Evolutionary conservation across 2,329 filamentous ascomycete genomes (phyloP), one percentile per base, ranked within the genome.

Genomic region (Aspergillus sojae): DNA sequence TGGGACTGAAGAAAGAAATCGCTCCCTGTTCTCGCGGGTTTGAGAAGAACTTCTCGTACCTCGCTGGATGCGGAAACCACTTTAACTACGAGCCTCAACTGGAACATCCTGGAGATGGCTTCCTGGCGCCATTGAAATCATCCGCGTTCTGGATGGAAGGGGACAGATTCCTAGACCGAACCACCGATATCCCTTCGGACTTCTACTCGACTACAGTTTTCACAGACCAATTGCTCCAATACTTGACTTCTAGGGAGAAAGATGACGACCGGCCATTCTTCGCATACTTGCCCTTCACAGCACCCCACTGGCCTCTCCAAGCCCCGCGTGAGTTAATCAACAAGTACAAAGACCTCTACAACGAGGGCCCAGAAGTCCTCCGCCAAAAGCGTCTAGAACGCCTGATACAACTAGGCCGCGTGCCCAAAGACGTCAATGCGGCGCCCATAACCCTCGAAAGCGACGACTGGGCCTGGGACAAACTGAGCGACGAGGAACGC

Each of bases 221-320:
- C 78, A 83, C 65, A 83, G 82, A 66, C 81, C 39, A 41, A n/a
- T 41, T 87, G 78, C 68, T 86, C 6, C 67, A 80, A n/a, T 86
- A 86, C 58, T 75, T 87, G 0, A 74, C 78, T 43, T 81, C 84
- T 54, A 81, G 84, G 75, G 81, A 79, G 19, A 69, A 77, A 68
- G 63, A 74, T 3, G 70, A 75, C 41, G 74, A 75, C 28, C 72
- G 71, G 16, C 83, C 86, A 0, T 88, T 89, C 77, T 89, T 88
- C 68, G 85, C 77, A 1, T 88, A 88, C 70, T 77, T 86, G 2
- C 85, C 86, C 1, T 89, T 88, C 71, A 86, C 86, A 0, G 87
- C 86, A 0, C 86, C 86, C 1, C 86, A 89, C 67, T 89, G 87
- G 86, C 87, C 86, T 1, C 75, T 89, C 9, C 87, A 89, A 68